phyloP scores from a whole-genome alignment of 257 asterid species.

The Penstemon barbatus region DNA sequence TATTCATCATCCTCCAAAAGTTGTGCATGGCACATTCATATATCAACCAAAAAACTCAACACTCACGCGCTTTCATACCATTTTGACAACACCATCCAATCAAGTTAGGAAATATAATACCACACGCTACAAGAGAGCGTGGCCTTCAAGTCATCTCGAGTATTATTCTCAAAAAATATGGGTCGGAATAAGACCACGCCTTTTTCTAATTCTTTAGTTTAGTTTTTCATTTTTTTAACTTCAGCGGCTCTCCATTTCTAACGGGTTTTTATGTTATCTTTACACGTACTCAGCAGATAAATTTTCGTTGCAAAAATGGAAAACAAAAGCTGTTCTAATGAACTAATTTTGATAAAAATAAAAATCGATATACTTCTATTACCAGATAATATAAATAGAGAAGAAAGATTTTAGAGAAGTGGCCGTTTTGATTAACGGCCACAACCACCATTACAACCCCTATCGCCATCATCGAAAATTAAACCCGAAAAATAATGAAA shows the following conservation, averaged over 20 bases:
- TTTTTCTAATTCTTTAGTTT: constrained; percentile 1
- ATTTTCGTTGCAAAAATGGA: neutral
- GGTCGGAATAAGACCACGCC: neutral
- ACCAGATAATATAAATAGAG: constrained; percentile 19
- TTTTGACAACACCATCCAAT: neutral
- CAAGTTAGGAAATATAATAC: neutral
- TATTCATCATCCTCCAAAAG: too few species aligned
- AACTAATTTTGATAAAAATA: too few species aligned
- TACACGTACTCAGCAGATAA: neutral
- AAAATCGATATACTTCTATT: constrained; percentile 4
- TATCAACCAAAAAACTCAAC: constrained; percentile 20
- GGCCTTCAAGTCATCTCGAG: neutral
- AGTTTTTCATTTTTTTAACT: neutral
- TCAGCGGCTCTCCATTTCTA: constrained; percentile 65
- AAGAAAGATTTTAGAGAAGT: constrained; percentile 23
- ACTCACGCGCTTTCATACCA: neutral
- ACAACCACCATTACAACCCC: constrained; percentile 32
- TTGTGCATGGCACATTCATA: too few species aligned
- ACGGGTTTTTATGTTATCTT: constrained; percentile 39
- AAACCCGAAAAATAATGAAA: neutral
- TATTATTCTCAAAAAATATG: constrained; percentile 1
- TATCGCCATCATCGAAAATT: neutral
- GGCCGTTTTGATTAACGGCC: constrained; percentile 51
- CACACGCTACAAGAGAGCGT: constrained; percentile 31
- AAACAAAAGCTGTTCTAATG: neutral